Evolutionary conservation across 345 rosid genomes (phyloP).

Genomic region (Salix caprea): DNA sequence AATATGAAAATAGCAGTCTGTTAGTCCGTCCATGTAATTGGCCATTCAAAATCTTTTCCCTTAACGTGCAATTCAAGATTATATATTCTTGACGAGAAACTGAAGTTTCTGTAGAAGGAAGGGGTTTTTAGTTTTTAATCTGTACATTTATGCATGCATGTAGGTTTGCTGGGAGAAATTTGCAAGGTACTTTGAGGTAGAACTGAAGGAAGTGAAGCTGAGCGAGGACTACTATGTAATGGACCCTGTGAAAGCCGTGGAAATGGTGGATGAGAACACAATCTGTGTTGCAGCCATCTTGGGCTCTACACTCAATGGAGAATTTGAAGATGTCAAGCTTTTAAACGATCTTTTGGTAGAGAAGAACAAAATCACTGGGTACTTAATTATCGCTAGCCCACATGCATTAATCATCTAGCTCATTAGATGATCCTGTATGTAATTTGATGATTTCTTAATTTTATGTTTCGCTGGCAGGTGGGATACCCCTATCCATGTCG

Average conservation of each 20-base stretch:
- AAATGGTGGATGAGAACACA: conserved; percentile 96
- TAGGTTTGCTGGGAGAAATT: conserved; percentile 93
- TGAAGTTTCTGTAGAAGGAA: background rate
- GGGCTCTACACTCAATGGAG: conserved; percentile 91
- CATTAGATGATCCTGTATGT: background rate
- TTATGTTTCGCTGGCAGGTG: conserved; percentile 41
- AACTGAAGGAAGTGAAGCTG: conserved; percentile 82
- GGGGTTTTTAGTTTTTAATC: too few species aligned
- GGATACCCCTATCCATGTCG: conserved; percentile 94
- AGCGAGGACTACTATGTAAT: conserved; percentile 85
- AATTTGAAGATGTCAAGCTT: conserved; percentile 90
- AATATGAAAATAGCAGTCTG: background rate
- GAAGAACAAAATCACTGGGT: conserved; percentile 81
- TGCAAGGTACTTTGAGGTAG: conserved; percentile 92
- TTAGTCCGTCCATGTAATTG: background rate
- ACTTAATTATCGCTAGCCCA: background rate
- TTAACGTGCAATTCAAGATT: background rate
- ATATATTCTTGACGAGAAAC: background rate
- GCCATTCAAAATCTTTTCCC: background rate
- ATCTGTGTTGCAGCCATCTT: conserved; percentile 90
- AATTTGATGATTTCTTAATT: background rate
- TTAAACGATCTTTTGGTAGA: conserved; percentile 61
- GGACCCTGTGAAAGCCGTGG: conserved; percentile 90
- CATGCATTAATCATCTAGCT: background rate
- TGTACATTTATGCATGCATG: background rate